These are phyloP conservation scores for Pythium sp. DNA, from an alignment of 352 stramenopile genomes.

Conservation along the genomic window DNA sequence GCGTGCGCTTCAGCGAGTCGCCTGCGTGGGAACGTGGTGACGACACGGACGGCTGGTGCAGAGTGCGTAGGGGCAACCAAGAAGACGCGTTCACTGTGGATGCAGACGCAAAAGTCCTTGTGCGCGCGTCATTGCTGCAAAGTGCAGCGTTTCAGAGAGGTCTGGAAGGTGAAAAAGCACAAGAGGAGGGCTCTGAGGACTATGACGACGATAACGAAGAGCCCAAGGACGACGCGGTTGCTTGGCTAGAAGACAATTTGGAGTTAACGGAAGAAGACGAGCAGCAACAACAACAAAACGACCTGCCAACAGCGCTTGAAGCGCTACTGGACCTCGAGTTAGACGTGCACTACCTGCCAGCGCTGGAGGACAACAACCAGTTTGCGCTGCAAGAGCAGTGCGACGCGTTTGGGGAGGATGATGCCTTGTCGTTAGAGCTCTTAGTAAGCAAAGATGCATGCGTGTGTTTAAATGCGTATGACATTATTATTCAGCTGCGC, in stretches of 20 bases:
- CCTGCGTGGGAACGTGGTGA: not conserved
- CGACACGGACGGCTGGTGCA: not conserved
- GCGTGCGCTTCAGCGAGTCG: not conserved
- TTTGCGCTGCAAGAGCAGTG: conserved; percentile 14
- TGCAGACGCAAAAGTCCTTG: not conserved
- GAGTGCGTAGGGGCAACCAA: conserved; percentile 25
- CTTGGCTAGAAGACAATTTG: not conserved
- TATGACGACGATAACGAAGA: not conserved
- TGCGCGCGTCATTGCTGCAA: not conserved
- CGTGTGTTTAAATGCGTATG: not conserved
- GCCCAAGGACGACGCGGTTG: not conserved
- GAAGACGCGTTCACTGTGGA: conserved; percentile 15
- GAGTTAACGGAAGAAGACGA: not conserved
- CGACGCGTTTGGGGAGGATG: conserved; percentile 9
- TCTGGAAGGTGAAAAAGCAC: conserved; percentile 11
- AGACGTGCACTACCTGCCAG: conserved; percentile 26
- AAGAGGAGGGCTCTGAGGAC: conserved; percentile 8
- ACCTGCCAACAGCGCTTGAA: conserved; percentile 31
- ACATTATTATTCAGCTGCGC: not conserved
- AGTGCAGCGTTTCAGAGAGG: not conserved
- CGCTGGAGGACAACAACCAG: conserved; percentile 34
- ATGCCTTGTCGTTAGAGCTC: conserved; percentile 51
- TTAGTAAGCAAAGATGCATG: conserved; percentile 30
- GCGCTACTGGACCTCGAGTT: conserved; percentile 50
- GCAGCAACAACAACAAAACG: not conserved